Conservation (phyloP, 352 stramenopile genomes). For the Pythium pyrilobum region DNA sequence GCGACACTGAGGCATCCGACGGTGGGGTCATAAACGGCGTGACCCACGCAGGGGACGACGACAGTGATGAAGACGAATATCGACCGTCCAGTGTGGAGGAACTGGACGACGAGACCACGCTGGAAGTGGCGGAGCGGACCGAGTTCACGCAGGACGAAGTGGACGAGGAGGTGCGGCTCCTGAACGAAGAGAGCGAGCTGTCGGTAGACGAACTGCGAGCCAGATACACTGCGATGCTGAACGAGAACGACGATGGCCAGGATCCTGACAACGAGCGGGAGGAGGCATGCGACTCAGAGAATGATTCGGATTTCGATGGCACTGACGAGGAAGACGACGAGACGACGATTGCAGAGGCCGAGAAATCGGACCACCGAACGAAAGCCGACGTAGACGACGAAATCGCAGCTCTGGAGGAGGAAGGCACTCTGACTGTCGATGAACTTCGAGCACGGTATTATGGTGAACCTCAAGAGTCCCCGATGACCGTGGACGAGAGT, state of each 20-base stretch:
- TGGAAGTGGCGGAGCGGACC: constrained; percentile 80
- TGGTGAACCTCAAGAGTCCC: neutral
- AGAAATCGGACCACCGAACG: constrained; percentile 27
- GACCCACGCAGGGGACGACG: constrained; percentile 1
- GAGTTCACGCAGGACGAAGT: constrained; percentile 34
- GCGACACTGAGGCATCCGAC: neutral
- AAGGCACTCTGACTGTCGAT: constrained; percentile 86
- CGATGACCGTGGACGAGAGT: neutral
- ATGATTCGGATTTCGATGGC: constrained; percentile 8
- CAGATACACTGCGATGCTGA: constrained; percentile 31
- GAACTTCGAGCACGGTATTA: constrained; percentile 75
- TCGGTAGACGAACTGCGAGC: constrained; percentile 84
- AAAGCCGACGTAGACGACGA: constrained; percentile 49
- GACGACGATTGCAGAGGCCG: constrained; percentile 78
- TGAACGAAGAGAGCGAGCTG: constrained; percentile 91
- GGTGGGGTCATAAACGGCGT: neutral
- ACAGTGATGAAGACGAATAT: constrained; percentile 27
- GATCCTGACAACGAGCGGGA: too few species aligned
- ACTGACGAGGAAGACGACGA: constrained; percentile 40
- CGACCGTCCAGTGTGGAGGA: constrained; percentile 31
- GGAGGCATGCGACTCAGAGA: neutral
- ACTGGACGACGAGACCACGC: constrained; percentile 88
- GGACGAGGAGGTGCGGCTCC: constrained; percentile 80
- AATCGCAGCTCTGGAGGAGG: constrained; percentile 65
- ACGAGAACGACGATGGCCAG: neutral